phyloP scores from a whole-genome alignment of 805 yeast genomes.

The Myxozyma kluyveri region DNA sequence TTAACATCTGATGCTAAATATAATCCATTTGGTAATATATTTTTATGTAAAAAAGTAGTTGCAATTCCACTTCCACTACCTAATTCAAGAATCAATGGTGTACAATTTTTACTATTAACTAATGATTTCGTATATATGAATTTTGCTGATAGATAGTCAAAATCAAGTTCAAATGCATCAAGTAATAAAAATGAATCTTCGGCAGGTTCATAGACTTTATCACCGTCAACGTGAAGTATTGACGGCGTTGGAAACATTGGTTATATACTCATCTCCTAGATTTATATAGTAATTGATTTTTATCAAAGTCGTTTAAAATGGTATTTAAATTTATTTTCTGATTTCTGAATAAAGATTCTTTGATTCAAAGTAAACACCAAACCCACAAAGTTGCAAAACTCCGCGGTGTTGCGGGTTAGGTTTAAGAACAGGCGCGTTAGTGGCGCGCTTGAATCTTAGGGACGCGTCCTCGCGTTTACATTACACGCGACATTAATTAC shows the following conservation, averaged over 20 bases:
- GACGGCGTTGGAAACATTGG: constrained; percentile 79
- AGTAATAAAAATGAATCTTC: constrained; percentile 86
- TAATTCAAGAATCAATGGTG: constrained; percentile 69
- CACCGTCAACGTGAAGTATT: constrained; percentile 53
- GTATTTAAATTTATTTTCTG: too few species aligned
- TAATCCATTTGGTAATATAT: constrained; percentile 53
- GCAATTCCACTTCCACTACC: constrained; percentile 94
- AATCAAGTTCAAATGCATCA: constrained; percentile 72
- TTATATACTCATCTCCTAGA: too few species aligned
- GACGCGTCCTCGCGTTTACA: too few species aligned
- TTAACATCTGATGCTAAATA: constrained; percentile 76
- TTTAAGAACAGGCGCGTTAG: too few species aligned
- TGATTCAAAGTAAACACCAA: too few species aligned
- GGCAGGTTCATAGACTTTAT: constrained; percentile 88
- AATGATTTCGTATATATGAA: not conserved
- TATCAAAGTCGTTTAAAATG: too few species aligned
- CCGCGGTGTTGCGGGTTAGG: too few species aligned
- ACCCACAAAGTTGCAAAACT: too few species aligned
- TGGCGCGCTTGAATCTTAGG: too few species aligned
- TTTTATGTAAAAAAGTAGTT: constrained; percentile 66
- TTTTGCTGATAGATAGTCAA: constrained; percentile 36
- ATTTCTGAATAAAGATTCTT: too few species aligned
- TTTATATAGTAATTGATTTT: too few species aligned
- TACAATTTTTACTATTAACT: not conserved
- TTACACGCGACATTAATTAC: too few species aligned